Base-by-base conservation (phyloP, 495 filamentous ascomycete species). In the Alectoria sarmentosa region DNA sequence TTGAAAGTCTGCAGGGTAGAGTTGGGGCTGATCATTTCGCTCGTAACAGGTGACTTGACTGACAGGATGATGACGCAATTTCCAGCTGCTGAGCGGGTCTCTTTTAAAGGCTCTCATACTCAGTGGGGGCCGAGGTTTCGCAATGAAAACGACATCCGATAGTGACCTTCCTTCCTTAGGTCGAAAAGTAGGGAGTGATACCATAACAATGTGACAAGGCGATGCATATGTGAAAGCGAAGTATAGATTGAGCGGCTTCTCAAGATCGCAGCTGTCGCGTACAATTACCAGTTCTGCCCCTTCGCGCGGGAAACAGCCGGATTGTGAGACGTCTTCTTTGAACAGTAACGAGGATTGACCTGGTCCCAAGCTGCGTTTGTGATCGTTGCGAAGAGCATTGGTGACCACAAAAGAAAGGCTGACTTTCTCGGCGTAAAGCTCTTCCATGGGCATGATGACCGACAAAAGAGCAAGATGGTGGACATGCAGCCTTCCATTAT, bases 61-160 rank as follows among this genome's bases (percentile, higher is more conserved):
- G 34, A 26, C 32, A 13, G 44, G 28, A 62, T 49, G 17, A 37
- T 21, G 14, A 10, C 39, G 38, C 34, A 52, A 14, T n/a, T 60
- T 58, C 67, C 63, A 69, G n/a, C 58, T 66, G 36, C 60, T 69
- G 1, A 63, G 42, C 21, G 49, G 44, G n/a, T 46, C 30, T 28
- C 58, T 65, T 28, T 49, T 26, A 14, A 60, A 28, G 1, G 63
- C 55, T 1, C 38, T 60, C 6, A 65, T 44, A 26, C 34, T 57
- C 21, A 66, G 44, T 5, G 64, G 46, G 23, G 54, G 63, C n/a
- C 19, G 52, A 23, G 64, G 63, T 39, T 62, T 26, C 5, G 36
- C 39, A 46, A 66, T 46, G 38, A 61, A 54, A 13, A 66, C 48
- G 13, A 44, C n/a, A 30, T 66, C 59, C 4, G 46, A 57, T 17